A percentile compares a stretch with the other conserved stretches of the same genome.
phyloP scores from a whole-genome alignment of 2,329 filamentous ascomycete species.

The Triangularia setosa region DNA sequence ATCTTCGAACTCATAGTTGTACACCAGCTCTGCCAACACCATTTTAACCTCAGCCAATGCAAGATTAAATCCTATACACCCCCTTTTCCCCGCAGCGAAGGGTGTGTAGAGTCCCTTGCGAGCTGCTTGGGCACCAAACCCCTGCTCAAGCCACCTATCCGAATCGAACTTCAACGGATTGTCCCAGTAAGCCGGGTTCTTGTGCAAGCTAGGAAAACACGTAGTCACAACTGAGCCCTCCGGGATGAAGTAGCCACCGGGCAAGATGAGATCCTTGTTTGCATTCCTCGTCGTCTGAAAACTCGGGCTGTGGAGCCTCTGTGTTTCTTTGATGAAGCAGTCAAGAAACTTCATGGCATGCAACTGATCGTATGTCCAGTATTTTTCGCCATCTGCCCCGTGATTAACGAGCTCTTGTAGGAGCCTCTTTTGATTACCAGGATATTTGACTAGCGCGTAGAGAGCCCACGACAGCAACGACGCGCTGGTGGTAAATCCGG shows the following conservation, averaged over 20 bases:
- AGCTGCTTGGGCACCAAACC: background rate
- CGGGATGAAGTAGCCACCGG: constrained; percentile 2
- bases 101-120: constrained; percentile 2
- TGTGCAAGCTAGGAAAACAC: background rate
- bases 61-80: constrained; percentile 1
- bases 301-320: background rate
- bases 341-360: constrained; percentile 2
- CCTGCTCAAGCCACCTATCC: background rate
- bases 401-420: constrained; percentile 1
- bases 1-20: background rate
- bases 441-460: constrained; percentile 4
- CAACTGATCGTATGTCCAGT: background rate
- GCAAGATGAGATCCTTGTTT: background rate
- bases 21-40: constrained; percentile 1
- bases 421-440: background rate
- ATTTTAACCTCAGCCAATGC: background rate
- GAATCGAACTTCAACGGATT: constrained; percentile 1
- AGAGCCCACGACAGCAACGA: constrained; percentile 5
- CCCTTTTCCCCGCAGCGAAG: background rate
- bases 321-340: constrained; percentile 2
- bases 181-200: constrained; percentile 4
- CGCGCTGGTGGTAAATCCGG: constrained; percentile 1
- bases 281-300: constrained; percentile 3
- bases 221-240: background rate
- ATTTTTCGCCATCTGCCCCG: background rate